phyloP scores from a whole-genome alignment of 495 filamentous ascomycete species.

The Corynascus novoguineensis region DNA sequence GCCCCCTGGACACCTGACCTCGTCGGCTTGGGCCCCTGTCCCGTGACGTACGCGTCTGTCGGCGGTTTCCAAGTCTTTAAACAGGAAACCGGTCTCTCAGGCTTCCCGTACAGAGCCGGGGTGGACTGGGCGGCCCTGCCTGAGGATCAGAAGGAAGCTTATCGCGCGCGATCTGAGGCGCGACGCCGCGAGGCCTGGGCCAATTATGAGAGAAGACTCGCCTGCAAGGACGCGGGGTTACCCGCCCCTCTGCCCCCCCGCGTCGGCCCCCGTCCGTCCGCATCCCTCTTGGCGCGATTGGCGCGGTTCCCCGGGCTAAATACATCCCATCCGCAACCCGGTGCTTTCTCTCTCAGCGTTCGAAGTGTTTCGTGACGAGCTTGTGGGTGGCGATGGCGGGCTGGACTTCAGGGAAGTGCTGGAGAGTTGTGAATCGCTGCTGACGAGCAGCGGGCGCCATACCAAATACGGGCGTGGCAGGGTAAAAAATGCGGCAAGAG shows the following conservation, averaged over 20 bases:
- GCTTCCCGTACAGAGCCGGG: neutral
- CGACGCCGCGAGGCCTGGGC: slow-evolving; percentile 3
- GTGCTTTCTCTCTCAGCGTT: neutral
- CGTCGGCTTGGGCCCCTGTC: neutral
- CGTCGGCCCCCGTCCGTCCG: neutral
- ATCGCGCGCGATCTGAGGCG: slow-evolving; percentile 4
- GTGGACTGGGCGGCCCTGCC: neutral
- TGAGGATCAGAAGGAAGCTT: neutral
- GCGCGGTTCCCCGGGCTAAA: no score
- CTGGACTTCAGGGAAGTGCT: neutral
- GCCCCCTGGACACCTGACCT: neutral
- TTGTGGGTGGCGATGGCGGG: neutral
- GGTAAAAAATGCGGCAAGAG: neutral
- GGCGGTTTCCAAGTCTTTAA: neutral
- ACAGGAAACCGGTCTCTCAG: neutral
- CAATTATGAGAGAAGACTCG: neutral
- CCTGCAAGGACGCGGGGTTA: neutral
- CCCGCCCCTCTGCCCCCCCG: neutral
- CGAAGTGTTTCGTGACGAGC: neutral
- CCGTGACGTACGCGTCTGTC: neutral
- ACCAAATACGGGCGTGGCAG: neutral
- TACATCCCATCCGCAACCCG: neutral
- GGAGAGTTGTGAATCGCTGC: slow-evolving; percentile 1
- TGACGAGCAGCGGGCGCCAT: neutral
- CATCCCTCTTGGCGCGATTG: neutral